These are phyloP conservation scores for Paramecium sonneborni DNA, from an alignment of 73 alveolate genomes.

Conservation along the genomic window DNA sequence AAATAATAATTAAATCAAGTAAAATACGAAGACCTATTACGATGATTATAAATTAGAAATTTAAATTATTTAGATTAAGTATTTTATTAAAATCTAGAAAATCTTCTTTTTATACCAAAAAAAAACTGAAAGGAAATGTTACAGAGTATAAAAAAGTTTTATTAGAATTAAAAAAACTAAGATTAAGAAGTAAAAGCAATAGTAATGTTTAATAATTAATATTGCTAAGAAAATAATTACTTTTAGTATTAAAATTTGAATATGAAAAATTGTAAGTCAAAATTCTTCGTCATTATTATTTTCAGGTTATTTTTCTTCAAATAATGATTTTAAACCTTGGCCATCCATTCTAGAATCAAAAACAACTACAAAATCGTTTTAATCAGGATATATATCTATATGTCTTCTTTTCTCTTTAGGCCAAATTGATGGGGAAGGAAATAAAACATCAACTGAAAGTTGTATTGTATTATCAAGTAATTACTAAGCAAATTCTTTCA, in stretches of 20 bases:
- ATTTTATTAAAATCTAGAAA: not conserved
- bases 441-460: not conserved
- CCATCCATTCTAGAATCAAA: conserved; percentile 49
- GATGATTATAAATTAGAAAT: too few relatives aligned
- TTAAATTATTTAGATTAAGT: not conserved
- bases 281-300: not conserved
- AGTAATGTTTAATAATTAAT: not conserved
- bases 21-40: too few relatives aligned
- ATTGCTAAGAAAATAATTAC: not conserved
- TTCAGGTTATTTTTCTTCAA: conserved; percentile 2
- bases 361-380: not conserved
- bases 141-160: not conserved
- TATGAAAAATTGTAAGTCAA: not conserved
- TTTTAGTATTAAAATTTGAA: not conserved
- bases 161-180: not conserved
- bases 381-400: not conserved
- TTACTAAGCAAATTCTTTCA: not conserved
- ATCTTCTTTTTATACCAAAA: not conserved
- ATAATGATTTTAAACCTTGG: not conserved
- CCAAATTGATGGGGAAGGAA: conserved; percentile 27
- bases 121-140: not conserved
- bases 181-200: not conserved
- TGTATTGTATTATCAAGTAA: not conserved
- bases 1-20: too few relatives aligned
- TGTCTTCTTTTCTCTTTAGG: conserved; percentile 1